Conservation (phyloP, 176 grass and related monocot species). For the Stipa capillata region DNA sequence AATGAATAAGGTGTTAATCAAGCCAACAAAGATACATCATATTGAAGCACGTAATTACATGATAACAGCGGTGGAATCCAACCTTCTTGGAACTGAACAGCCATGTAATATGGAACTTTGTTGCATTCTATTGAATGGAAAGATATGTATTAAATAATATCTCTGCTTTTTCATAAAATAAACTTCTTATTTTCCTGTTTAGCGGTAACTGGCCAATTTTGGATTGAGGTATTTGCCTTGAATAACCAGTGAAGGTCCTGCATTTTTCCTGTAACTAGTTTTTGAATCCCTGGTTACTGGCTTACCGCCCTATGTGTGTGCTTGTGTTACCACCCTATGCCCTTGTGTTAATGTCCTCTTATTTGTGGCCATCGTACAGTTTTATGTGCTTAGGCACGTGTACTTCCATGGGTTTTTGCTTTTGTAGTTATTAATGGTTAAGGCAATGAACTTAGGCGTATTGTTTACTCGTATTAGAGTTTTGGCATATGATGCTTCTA, state of each 20-base stretch:
- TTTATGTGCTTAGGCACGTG: background rate
- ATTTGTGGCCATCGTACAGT: background rate
- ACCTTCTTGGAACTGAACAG: background rate
- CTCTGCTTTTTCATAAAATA: background rate
- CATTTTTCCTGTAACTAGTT: background rate
- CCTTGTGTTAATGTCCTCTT: background rate
- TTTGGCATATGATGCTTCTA: background rate
- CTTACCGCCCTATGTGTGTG: background rate
- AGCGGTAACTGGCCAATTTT: background rate
- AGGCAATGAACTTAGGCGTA: background rate
- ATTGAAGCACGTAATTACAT: background rate
- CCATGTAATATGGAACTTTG: background rate
- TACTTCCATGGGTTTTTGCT: background rate
- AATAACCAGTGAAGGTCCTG: too few relatives aligned
- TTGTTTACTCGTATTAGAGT: background rate
- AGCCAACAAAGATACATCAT: background rate
- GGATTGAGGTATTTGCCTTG: background rate
- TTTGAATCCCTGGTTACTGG: background rate
- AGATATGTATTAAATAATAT: too few relatives aligned
- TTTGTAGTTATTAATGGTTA: background rate
- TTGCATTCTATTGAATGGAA: background rate
- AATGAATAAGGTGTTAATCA: background rate
- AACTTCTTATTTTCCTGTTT: background rate
- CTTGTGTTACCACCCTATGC: background rate
- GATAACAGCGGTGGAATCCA: background rate